Conservation (phyloP, 2,329 filamentous ascomycete species). For the Clonostachys rosea region DNA sequence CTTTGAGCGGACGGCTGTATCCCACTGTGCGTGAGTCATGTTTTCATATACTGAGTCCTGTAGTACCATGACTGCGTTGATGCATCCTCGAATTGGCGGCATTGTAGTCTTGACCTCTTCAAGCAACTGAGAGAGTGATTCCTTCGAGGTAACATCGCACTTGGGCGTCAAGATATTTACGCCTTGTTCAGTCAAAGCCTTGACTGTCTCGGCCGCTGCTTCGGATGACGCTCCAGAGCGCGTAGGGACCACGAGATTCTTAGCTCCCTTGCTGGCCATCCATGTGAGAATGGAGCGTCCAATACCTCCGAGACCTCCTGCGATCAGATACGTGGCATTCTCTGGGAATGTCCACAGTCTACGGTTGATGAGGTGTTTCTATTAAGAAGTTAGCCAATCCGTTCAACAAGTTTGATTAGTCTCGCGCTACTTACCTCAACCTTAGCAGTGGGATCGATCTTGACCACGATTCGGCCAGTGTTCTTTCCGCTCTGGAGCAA, state of each 20-base stretch:
- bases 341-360: neutral
- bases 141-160: neutral
- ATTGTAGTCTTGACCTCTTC: conserved; percentile 5
- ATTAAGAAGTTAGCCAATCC: neutral
- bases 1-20: conserved; percentile 17
- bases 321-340: conserved; percentile 9
- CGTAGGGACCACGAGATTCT: conserved; percentile 4
- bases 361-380: neutral
- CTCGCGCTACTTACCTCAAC: conserved; percentile 5
- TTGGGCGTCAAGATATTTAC: neutral
- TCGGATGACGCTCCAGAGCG: neutral
- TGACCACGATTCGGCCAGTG: conserved; percentile 33
- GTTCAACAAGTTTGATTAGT: neutral
- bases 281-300: conserved; percentile 8
- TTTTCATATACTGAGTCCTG: conserved; percentile 10
- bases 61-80: conserved; percentile 32
- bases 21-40: conserved; percentile 19
- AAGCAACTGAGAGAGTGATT: neutral
- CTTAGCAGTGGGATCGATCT: conserved; percentile 7
- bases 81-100: conserved; percentile 28
- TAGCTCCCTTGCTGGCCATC: conserved; percentile 9
- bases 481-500: conserved; percentile 31
- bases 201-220: neutral
- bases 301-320: conserved; percentile 12
- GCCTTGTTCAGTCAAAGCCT: neutral